Conservation (phyloP, 2,329 filamentous ascomycete genomes). For the Exophiala aquamarina region DNA sequence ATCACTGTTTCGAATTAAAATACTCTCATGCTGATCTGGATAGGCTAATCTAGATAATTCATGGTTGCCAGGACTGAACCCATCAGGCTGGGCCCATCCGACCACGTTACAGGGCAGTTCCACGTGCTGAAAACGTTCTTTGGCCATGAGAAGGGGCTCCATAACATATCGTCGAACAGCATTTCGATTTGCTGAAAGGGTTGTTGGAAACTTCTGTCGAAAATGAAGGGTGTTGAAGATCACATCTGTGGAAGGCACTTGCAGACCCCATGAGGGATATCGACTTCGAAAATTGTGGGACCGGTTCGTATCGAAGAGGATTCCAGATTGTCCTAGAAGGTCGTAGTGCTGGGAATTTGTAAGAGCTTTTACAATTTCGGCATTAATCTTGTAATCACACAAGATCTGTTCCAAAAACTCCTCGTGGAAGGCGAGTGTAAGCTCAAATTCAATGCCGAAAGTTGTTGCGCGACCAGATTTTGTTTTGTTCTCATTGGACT, state of each 20-base stretch:
- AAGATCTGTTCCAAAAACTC: conserved; percentile 10
- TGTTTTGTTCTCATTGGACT: too few relatives aligned
- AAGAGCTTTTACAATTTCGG: conserved; percentile 10
- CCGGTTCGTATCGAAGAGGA: conserved; percentile 6
- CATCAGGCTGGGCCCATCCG: conserved; percentile 14
- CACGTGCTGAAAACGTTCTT: conserved; percentile 5
- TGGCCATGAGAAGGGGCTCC: conserved; percentile 21
- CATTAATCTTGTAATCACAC: conserved; percentile 10
- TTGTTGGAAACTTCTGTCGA: neutral
- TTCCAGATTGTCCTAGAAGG: conserved; percentile 7
- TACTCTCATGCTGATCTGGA: neutral
- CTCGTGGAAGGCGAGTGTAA: conserved; percentile 19
- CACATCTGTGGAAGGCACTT: conserved; percentile 14
- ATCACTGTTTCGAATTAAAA: conserved; percentile 13
- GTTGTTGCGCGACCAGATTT: conserved; percentile 4
- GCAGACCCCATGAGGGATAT: conserved; percentile 21
- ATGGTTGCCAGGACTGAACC: neutral
- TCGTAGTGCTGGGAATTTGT: neutral
- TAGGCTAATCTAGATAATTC: conserved; percentile 7
- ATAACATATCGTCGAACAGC: conserved; percentile 17
- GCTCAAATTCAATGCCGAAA: conserved; percentile 25
- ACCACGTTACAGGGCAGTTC: conserved; percentile 14
- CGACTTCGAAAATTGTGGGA: neutral
- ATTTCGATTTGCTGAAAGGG: conserved; percentile 2
- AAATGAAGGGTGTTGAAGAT: neutral